Evolutionary conservation across 1,284 basidiomycete genomes (phyloP), one percentile per base, ranked within the genome.

Genomic region (Cutaneotrichosporon cavernicola): DNA sequence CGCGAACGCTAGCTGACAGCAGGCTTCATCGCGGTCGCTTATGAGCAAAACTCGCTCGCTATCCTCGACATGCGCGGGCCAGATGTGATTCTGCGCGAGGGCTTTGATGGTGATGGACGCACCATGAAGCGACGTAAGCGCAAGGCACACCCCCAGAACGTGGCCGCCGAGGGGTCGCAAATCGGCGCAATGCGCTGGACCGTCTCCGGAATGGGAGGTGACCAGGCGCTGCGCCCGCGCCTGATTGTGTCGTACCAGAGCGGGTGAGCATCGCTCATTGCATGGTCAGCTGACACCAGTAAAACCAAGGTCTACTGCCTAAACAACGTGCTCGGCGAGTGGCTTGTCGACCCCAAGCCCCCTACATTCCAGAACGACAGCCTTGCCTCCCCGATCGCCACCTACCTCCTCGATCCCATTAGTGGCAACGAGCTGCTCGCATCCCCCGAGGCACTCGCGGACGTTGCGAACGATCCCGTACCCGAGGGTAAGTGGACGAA

Each of bases 1-100:
- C 58, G 5, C 8, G 57, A n/a, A 5, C 7, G 26, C 22, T 63
- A 8, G 49, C 36, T 46, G 61, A 51, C 31, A 34, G 6, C 69
- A 90, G 90, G 90, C 4, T 90, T 93, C 74, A 79, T 91, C 46
- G 89, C 90, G 0, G 83, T 87, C 2, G 86, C 87, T 1, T 91
- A 89, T 73, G 75, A 78, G 6, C 84, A 85, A 60, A 87, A 86
- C 3, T 82, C 84, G 2, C 65, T 92, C 21, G 80, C 85, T 30
- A 79, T 92, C 36, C 75, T 91, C 21, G 89, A 92, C 73, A 84
- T 91, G 83, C 84, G 89, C 30, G 88, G 85, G 1, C 90, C 90
- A 0, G 82, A 83, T 9, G 81, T 92, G 13, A 84, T 91, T 22
- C 72, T 84, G 7, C 79, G 85, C 43, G 82, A 82, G 68, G 76